phyloP scores from a whole-genome alignment of 805 yeast genomes.

The Metahyphopichia silvanorum region DNA sequence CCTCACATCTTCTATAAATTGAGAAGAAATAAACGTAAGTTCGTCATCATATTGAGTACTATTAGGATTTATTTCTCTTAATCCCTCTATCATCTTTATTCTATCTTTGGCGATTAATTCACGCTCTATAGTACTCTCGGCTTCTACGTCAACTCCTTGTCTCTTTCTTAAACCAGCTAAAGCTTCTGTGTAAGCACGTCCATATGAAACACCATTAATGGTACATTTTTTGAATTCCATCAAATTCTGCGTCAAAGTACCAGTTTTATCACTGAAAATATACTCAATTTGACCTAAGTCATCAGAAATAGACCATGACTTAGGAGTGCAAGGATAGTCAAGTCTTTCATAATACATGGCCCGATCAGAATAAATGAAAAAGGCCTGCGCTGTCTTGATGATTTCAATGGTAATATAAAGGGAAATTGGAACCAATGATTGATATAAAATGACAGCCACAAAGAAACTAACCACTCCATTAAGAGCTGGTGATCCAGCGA shows the following conservation, averaged over 20 bases:
- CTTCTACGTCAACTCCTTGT: constrained; percentile 71
- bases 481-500: constrained; percentile 60
- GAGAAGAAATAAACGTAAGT: constrained; percentile 65
- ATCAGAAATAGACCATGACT: constrained; percentile 82
- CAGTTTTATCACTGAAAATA: constrained; percentile 81
- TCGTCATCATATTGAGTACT: constrained; percentile 51
- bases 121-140: constrained; percentile 51
- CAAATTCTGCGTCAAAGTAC: constrained; percentile 78
- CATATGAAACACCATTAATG: constrained; percentile 68
- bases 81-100: constrained; percentile 49
- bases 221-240: constrained; percentile 86
- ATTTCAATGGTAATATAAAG: constrained; percentile 79
- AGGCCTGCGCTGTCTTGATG: constrained; percentile 79
- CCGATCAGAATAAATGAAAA: constrained; percentile 73
- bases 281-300: constrained; percentile 85
- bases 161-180: constrained; percentile 74
- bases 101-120: constrained; percentile 56
- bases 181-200: constrained; percentile 82
- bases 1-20: constrained; percentile 61
- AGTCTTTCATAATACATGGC: constrained; percentile 63
- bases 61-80: constrained; percentile 11
- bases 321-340: constrained; percentile 82
- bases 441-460: constrained; percentile 73
- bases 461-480: constrained; percentile 73
- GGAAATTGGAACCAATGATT: constrained; percentile 79